A percentile compares a stretch with the other conserved stretches of the same genome.
Conservation (phyloP, 1,284 basidiomycete genomes). For the Cronartium quercuum region DNA sequence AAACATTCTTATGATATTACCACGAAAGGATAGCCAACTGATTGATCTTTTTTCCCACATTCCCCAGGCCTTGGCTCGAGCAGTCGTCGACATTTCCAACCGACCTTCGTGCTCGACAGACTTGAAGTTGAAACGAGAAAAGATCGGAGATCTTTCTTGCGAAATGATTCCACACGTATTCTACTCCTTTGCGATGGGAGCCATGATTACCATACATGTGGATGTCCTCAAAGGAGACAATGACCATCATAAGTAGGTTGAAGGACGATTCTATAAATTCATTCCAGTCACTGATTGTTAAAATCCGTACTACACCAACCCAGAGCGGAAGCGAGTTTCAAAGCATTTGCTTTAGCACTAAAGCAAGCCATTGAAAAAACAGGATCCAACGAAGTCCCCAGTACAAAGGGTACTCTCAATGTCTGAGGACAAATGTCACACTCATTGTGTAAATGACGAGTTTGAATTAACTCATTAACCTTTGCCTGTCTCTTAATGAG, state of each 20-base stretch:
- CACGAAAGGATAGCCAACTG: neutral
- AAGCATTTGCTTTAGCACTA: constrained; percentile 91
- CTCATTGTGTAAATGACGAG: neutral
- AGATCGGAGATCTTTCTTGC: constrained; percentile 75
- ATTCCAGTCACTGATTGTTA: neutral
- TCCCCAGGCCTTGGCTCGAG: constrained; percentile 75
- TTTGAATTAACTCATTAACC: too few species aligned
- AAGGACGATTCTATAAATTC: too few species aligned
- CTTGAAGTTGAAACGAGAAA: constrained; percentile 83
- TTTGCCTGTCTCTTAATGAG: too few species aligned
- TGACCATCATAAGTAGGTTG: constrained; percentile 85
- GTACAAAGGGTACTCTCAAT: constrained; percentile 84
- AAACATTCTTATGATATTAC: neutral
- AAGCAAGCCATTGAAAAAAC: constrained; percentile 85
- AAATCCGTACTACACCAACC: neutral
- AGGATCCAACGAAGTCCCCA: constrained; percentile 84
- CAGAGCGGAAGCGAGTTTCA: constrained; percentile 94
- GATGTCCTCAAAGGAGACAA: constrained; percentile 91
- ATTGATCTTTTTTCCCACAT: constrained; percentile 3
- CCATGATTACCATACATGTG: constrained; percentile 84
- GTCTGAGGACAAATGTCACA: constrained; percentile 36
- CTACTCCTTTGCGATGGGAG: constrained; percentile 84
- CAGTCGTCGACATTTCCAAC: constrained; percentile 96
- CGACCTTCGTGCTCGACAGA: constrained; percentile 91
- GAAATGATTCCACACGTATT: constrained; percentile 98